Base-by-base conservation (phyloP, 1,284 basidiomycete species). In the Butyriboletus appendiculatus region DNA sequence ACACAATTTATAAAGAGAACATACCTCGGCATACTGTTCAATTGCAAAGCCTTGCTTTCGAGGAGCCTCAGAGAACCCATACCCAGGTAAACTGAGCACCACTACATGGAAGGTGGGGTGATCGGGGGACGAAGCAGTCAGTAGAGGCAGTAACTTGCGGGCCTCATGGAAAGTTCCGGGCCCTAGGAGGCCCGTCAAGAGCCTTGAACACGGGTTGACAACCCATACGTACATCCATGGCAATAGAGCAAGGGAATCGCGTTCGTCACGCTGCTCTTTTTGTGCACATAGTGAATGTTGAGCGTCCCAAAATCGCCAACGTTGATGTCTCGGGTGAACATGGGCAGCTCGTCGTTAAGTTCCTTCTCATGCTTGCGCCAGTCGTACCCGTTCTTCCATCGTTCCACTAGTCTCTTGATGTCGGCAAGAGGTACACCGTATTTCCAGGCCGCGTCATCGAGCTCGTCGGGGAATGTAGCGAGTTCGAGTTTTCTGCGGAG, bases 241-340 rank as follows among this genome's bases (percentile, higher is more conserved):
- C 76, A 70, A 58, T 76, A 80, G n/a, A 80, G 63, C 6, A 80
- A 51, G 0, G 79, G 78, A 38, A 80, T 76, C 0, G 79, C 78
- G 39, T 68, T 63, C 12, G 58, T 35, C 3, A 62, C 58, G 16
- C 55, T 52, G 52, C 73, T 78, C 62, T 62, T 68, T 55, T 76
- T 57, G 56, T 80, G 77, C 1, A 79, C 59, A 45, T 79, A 79
- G 55, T 80, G 78, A 10, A 78, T 69, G 47, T 74, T 72, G 45
- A 79, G 59, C 4, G 62, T 56, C 0, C 69, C 75, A 41, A 73
- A 74, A 8, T 59, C 66, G 0, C 73, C 69, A 0, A 79, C 67
- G 4, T 66, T 56, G 42, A 79, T 69, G 47, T 74, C 68, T 18
- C 68, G 62, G 1, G 75, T 80, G 61, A 75, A 79, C 69, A 75